Base-by-base conservation (phyloP, 257 asterid genomes). In the Scutellaria baicalensis region DNA sequence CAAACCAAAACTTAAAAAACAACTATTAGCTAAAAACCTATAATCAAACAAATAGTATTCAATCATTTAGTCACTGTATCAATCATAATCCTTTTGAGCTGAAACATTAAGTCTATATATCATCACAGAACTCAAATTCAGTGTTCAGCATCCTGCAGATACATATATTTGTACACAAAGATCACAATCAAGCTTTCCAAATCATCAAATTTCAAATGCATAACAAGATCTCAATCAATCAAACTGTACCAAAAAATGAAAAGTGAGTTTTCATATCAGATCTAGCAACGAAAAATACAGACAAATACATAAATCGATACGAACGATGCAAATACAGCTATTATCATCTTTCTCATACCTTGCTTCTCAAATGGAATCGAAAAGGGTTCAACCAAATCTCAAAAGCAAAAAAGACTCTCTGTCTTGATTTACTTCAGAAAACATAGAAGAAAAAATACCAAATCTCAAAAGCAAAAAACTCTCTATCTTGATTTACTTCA, bases 301-400 rank as follows among this genome's bases (percentile, higher is more conserved):
- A 31, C 16, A 17, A 36, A 40, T 13, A n/a, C 11, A 23, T 6
- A 51, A 54, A 40, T 27, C 10, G 13, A 17, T 3, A 38, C 5
- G 38, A 20, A 18, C 11, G n/a, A 43, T 20, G n/a, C 9, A 18
- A 8, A 13, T 0, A n/a, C 10, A n/a, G 16, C 0, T 20, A 11
- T 51, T 43, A 5, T 40, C 38, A 52, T 43, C 5, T 63, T 6
- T 35, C 13, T 6, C 4, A n/a, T 49, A 89, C 96, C 95, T 84
- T 90, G 96, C 70, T 85, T 90, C n/a, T n/a, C n/a, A n/a, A n/a
- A n/a, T n/a, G n/a, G n/a, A n/a, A n/a, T n/a, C n/a, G n/a, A n/a
- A n/a, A n/a, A n/a, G n/a, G n/a, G n/a, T n/a, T n/a, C n/a, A n/a
- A n/a, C n/a, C n/a, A n/a, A n/a, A n/a, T n/a, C n/a, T n/a, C n/a